Evolutionary conservation across 2,329 filamentous ascomycete species (phyloP).

Genomic region (Fusarium gaditjirri): DNA sequence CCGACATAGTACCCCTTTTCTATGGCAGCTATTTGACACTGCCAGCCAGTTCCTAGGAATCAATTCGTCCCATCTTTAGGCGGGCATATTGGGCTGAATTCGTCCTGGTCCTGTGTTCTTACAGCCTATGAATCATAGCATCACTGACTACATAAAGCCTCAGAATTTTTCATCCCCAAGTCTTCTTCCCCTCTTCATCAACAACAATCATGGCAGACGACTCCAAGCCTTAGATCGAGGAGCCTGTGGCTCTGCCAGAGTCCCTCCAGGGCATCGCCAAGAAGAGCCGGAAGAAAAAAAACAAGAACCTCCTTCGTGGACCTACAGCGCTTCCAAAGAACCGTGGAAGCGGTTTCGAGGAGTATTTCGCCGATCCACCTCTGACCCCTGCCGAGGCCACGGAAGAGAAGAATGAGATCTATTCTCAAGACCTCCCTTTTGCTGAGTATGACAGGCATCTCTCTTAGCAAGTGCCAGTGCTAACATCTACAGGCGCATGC

Average conservation of each 20-base stretch:
- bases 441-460: conserved; percentile 57
- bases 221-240: background rate
- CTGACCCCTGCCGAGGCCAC: conserved; percentile 75
- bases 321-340: conserved; percentile 56
- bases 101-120: background rate
- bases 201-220: conserved; percentile 1
- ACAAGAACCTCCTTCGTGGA: conserved; percentile 46
- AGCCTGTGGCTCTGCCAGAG: conserved; percentile 5
- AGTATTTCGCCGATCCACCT: conserved; percentile 83
- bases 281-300: conserved; percentile 31
- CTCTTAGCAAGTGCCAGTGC: background rate
- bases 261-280: conserved; percentile 33
- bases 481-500: conserved; percentile 72
- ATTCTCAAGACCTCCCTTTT: conserved; percentile 67
- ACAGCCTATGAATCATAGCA: conserved; percentile 9
- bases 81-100: accelerated
- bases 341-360: conserved; percentile 77
- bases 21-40: background rate
- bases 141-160: background rate
- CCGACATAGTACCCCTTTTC: background rate
- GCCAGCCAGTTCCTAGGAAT: background rate
- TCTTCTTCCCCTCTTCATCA: background rate
- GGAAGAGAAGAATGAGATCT: conserved; percentile 73
- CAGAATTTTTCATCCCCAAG: background rate
- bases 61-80: background rate